Evolutionary conservation across 129 eudicot genomes (phyloP).

Genomic region (Ambrosia trifida): DNA sequence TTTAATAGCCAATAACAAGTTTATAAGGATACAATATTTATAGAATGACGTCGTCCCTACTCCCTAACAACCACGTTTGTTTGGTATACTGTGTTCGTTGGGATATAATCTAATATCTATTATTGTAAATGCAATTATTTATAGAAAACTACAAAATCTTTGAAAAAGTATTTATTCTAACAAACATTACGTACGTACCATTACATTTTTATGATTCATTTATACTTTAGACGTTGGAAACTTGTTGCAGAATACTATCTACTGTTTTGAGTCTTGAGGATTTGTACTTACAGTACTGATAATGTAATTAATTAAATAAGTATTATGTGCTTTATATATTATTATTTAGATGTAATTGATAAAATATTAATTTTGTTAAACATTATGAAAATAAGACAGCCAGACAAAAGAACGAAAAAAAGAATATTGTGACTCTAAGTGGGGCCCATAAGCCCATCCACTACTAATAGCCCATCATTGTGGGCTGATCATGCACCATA

Average conservation of each 20-base stretch:
- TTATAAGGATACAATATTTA: background rate
- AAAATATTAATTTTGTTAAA: background rate
- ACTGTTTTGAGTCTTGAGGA: too few species aligned
- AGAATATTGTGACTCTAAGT: background rate
- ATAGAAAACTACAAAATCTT: too few species aligned
- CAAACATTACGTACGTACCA: too few species aligned
- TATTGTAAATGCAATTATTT: background rate
- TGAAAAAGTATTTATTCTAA: too few species aligned
- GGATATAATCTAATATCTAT: background rate
- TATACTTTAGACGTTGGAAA: too few species aligned
- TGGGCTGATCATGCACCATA: conserved; percentile 20
- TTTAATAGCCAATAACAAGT: background rate
- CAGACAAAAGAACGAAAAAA: background rate
- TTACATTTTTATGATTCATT: too few species aligned
- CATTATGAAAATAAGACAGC: conserved; percentile 10
- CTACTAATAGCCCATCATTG: conserved; percentile 16
- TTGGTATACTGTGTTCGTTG: background rate
- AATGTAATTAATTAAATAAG: too few species aligned
- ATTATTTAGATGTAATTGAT: background rate
- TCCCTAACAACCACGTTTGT: background rate
- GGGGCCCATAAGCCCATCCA: conserved; percentile 19
- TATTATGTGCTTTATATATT: too few species aligned
- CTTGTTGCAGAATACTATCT: too few species aligned
- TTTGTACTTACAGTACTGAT: too few species aligned
- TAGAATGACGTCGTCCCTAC: background rate